A percentile compares a stretch with the other conserved stretches of the same genome.
Conservation (phyloP, 257 asterid species). For the Nicotiana attenuata region DNA sequence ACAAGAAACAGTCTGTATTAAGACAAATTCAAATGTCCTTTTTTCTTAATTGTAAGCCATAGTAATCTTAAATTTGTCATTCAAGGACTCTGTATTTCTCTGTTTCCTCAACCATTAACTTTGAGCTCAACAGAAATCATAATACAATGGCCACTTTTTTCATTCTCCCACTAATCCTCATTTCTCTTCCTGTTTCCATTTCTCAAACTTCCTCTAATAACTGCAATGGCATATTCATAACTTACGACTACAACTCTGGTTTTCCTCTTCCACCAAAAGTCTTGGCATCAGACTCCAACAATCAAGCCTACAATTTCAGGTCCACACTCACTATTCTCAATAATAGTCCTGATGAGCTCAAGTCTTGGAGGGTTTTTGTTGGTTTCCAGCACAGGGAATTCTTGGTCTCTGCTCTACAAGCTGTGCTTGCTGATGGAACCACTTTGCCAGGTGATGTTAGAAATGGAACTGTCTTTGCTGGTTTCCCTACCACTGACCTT, state of each 20-base stretch:
- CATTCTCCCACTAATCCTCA: slow-evolving; percentile 14
- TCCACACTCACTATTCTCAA: slow-evolving; percentile 49
- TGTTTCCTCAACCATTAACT: neutral
- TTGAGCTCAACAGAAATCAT: slow-evolving; percentile 20
- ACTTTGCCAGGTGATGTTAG: slow-evolving; percentile 54
- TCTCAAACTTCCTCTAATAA: slow-evolving; percentile 32
- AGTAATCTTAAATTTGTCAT: neutral
- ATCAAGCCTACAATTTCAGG: slow-evolving; percentile 56
- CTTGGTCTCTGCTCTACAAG: slow-evolving; percentile 44
- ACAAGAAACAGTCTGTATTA: slow-evolving; percentile 6
- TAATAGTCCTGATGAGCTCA: slow-evolving; percentile 43
- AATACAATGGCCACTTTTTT: slow-evolving; percentile 23
- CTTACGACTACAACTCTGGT: slow-evolving; percentile 36
- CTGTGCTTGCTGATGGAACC: slow-evolving; percentile 56
- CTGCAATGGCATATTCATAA: slow-evolving; percentile 50
- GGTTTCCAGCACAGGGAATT: slow-evolving; percentile 54
- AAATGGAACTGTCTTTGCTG: slow-evolving; percentile 48
- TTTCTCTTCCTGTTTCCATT: slow-evolving; percentile 27
- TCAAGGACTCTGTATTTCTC: neutral
- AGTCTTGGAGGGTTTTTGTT: slow-evolving; percentile 61
- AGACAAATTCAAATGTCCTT: neutral
- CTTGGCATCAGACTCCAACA: slow-evolving; percentile 21
- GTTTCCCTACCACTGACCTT: slow-evolving; percentile 42
- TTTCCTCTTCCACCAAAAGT: slow-evolving; percentile 36
- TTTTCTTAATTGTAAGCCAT: neutral